Base-by-base conservation (phyloP, 140 eudicot genomes). In the Senecio squalidus region DNA sequence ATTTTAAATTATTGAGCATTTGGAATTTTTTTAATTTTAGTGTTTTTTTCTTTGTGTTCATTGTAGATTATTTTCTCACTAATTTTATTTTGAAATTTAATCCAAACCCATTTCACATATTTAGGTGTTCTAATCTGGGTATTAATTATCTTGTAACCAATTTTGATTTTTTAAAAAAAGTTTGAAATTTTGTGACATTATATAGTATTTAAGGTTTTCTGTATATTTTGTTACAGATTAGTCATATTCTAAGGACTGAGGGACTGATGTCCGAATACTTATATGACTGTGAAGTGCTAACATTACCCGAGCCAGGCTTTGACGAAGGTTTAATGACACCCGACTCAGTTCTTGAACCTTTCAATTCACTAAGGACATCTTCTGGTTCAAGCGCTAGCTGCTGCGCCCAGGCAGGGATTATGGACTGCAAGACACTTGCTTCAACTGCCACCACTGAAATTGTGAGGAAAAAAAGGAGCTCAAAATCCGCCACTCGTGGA, bases 311-410 rank as follows among this genome's bases (percentile, higher is more conserved):
- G 70, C 74, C 65, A 43, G 85, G 80, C 58, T 48, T 52, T 0
- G 85, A 88, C 4, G 96, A 83, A 27, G 86, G 82, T 1, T 65
- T 67, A 56, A 70, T 77, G 89, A 85, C 97, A 2, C 93, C 93
- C 0, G 97, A 82, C 43, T 69, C 95, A 33, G 84, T 89, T 5
- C 82, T 85, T 6, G 97, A 84, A 34, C 82, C 76, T 31, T 38
- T 75, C 62, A 70, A 67, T 44, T 72, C 85, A 8, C 31, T 74
- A 0, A 10, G 75, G 44, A 76, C 89, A 4, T 77, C 81, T 10
- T 79, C 96, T 36, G 81, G 80, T n/a, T 79, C 91, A 5, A 72
- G 83, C 28, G 69, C 72, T 15, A 70, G 80, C 69, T 58, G 73
- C 30, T 73, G 74, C 0, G 62, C 36, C 9, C 62, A 58, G 8